These are phyloP conservation scores for Sherardia arvensis DNA, from an alignment of 257 asterid species.

Conservation along the genomic window DNA sequence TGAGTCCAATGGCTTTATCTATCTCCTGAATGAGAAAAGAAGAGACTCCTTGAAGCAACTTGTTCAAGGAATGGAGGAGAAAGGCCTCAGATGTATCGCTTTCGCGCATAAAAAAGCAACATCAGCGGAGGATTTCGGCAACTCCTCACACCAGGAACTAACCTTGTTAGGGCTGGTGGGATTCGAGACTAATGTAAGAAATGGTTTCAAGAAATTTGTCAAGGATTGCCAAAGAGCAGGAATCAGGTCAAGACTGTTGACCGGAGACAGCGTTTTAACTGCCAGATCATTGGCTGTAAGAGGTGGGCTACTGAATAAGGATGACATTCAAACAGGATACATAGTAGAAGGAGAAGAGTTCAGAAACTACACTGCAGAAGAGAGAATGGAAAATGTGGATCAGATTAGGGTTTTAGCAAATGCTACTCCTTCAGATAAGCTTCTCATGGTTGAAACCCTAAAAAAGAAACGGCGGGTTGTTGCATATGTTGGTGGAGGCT, in stretches of 20 bases:
- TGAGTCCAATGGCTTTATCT: conserved; percentile 12
- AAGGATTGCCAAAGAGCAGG: conserved; percentile 15
- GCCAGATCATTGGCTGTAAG: conserved; percentile 12
- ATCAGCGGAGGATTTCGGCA: conserved; percentile 6
- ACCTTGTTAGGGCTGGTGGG: conserved; percentile 22
- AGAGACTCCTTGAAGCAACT: conserved; percentile 9
- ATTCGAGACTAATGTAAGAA: not conserved
- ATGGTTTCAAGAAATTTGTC: conserved; percentile 5
- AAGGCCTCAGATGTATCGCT: conserved; percentile 21
- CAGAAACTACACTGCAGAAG: conserved; percentile 7
- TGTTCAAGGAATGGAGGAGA: conserved; percentile 17
- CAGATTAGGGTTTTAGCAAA: conserved; percentile 17
- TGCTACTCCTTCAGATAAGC: conserved; percentile 17
- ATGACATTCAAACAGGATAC: not conserved
- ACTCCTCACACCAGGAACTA: conserved; percentile 6
- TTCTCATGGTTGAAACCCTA: conserved; percentile 15
- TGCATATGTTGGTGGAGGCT: conserved; percentile 17
- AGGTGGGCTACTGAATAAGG: conserved; percentile 9
- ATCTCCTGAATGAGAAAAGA: not conserved
- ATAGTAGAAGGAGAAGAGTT: conserved; percentile 14
- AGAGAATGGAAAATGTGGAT: conserved; percentile 14
- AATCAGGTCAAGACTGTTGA: conserved; percentile 16
- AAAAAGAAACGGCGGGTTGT: conserved; percentile 17
- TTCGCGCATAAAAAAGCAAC: conserved; percentile 20
- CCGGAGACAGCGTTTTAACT: conserved; percentile 14